phyloP scores from a whole-genome alignment of 2,329 filamentous ascomycete genomes.

The Mollisia scopiformis region DNA sequence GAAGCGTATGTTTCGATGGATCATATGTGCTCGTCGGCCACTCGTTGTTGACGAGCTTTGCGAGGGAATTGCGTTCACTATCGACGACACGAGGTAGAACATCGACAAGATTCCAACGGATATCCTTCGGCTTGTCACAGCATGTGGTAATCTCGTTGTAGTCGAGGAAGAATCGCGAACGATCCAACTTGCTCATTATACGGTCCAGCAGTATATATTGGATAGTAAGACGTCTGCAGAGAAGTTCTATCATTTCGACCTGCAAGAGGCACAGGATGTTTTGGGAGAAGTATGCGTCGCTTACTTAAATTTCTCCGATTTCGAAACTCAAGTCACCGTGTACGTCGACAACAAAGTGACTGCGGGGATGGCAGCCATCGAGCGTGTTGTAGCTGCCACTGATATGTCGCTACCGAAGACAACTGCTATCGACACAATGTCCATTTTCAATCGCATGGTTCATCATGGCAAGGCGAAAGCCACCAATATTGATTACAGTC shows the following conservation, averaged over 20 bases:
- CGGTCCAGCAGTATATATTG: slow-evolving; percentile 22
- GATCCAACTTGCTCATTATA: slow-evolving; percentile 23
- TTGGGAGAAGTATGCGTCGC: slow-evolving; percentile 18
- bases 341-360: too few species aligned
- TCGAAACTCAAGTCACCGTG: slow-evolving; percentile 17
- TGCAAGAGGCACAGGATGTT: slow-evolving; percentile 12
- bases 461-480: too few species aligned
- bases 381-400: too few species aligned
- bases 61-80: slow-evolving; percentile 18
- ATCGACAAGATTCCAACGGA: slow-evolving; percentile 12
- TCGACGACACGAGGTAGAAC: slow-evolving; percentile 11
- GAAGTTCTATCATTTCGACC: slow-evolving; percentile 8
- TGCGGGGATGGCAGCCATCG: too few species aligned
- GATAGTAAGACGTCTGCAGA: background rate
- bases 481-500: too few species aligned
- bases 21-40: too few species aligned
- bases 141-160: slow-evolving; percentile 18
- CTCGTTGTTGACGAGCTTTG: slow-evolving; percentile 16
- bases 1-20: too few species aligned
- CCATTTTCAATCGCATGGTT: too few species aligned
- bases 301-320: slow-evolving; percentile 21
- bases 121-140: slow-evolving; percentile 13
- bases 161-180: slow-evolving; percentile 12
- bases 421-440: too few species aligned
- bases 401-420: too few species aligned